Evolutionary conservation across 768 basidiomycete genomes (phyloP), one percentile per base, ranked within the genome.

Genomic region (Auriculariales sp.): DNA sequence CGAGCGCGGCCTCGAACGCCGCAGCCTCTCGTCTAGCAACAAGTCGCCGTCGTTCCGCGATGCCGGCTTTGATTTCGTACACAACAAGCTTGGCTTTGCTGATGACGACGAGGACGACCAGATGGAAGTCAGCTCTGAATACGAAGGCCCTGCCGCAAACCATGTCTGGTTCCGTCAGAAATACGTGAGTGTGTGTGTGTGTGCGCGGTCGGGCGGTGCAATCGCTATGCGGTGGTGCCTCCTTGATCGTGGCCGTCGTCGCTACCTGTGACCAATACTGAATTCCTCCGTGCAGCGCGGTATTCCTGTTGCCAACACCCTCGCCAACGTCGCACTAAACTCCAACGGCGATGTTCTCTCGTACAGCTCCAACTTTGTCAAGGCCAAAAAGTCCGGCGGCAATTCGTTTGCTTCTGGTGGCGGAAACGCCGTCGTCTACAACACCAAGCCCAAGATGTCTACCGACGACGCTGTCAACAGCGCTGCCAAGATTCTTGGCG

Each of bases 311-410:
- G 39, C 39, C 39, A 44, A 44, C 39, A 25, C 39, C 19, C 22
- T 44, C 39, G 39, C 39, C 19, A 44, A 44, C 39, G 39, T 44
- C 28, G 49, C 49, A n/a, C 39, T 39, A 17, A 39, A 39, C 28
- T 4, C 36, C 33, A 49, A 49, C 5, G 39, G 39, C 39, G 39
- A 44, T 25, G 39, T 44, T 25, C 22, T 44, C 39, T 30, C 33
- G 34, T 36, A 31, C 25, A 29, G 28, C 28, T 19, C 34, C 39
- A 39, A 34, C 22, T 27, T 49, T 27, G 29, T 29, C 49, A 27
- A 25, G 17, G 46, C 46, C 9, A 29, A 47, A n/a, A 24, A 47
- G 27, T 27, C 27, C 27, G 12, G 27, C 15, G n/a, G n/a, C 39
- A 17, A 27, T 14, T 28, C 15, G 19, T 39, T 36, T 36, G 39